phyloP scores from a whole-genome alignment of 805 yeast species.

The Yamadazyma nakazawae region DNA sequence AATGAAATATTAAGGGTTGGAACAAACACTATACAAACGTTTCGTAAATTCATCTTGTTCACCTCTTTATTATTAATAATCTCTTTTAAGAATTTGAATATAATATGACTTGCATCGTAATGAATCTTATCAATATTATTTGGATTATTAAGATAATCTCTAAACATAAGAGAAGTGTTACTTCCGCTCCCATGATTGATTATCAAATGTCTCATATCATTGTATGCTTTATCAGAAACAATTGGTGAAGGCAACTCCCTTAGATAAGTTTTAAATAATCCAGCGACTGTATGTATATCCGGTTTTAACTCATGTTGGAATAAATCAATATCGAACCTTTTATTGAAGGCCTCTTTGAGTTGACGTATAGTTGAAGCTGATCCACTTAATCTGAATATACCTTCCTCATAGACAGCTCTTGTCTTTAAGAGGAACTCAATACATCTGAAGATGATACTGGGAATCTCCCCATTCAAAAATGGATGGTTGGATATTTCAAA shows the following conservation, averaged over 20 bases:
- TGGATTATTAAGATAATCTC: slow-evolving; percentile 29
- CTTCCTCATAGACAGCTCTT: slow-evolving; percentile 82
- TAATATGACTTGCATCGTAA: slow-evolving; percentile 55
- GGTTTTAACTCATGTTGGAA: slow-evolving; percentile 43
- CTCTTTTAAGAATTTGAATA: slow-evolving; percentile 65
- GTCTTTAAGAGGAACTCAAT: slow-evolving; percentile 60
- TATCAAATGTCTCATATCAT: slow-evolving; percentile 25
- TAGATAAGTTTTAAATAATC: slow-evolving; percentile 76
- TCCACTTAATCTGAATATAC: slow-evolving; percentile 88
- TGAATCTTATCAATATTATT: slow-evolving; percentile 51
- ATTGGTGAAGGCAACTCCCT: slow-evolving; percentile 71
- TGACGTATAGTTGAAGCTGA: slow-evolving; percentile 72
- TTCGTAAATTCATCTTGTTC: slow-evolving; percentile 83
- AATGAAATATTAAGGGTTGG: slow-evolving; percentile 73
- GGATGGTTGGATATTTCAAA: slow-evolving; percentile 49
- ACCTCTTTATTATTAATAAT: slow-evolving; percentile 57
- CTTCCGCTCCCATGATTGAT: slow-evolving; percentile 9
- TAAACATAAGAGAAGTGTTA: slow-evolving; percentile 23
- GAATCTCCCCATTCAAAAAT: slow-evolving; percentile 49
- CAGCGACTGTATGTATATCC: slow-evolving; percentile 86
- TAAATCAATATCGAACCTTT: slow-evolving; percentile 65
- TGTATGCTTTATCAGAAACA: slow-evolving; percentile 50
- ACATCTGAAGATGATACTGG: slow-evolving; percentile 77
- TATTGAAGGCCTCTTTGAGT: slow-evolving; percentile 67
- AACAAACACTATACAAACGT: slow-evolving; percentile 75